Evolutionary conservation across 2,329 filamentous ascomycete genomes (phyloP).

Genomic region (Calonectria montana): DNA sequence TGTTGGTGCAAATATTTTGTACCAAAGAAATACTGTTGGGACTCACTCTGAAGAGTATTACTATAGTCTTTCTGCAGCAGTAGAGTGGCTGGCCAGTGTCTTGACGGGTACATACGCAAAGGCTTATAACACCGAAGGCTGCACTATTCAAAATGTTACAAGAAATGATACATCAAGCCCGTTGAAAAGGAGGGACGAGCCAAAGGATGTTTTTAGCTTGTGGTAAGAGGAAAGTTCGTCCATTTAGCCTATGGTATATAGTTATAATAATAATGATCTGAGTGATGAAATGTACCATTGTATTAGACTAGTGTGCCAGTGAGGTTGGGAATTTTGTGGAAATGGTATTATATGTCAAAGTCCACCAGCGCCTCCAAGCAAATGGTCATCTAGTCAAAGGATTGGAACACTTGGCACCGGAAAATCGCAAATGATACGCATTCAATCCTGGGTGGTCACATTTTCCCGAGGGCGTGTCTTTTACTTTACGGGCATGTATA

Average conservation of each 20-base stretch:
- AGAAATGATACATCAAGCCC: constrained; percentile 26
- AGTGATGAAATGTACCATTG: background rate
- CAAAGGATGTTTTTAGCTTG: constrained; percentile 24
- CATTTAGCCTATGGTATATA: background rate
- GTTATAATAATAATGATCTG: background rate
- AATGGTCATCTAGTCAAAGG: too few species aligned
- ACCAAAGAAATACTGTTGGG: constrained; percentile 36
- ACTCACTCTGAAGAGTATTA: constrained; percentile 26
- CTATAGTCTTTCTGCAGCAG: constrained; percentile 13
- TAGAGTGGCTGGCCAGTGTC: constrained; percentile 30
- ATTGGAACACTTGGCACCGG: too few species aligned
- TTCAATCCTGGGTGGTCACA: too few species aligned
- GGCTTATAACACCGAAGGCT: constrained; percentile 29
- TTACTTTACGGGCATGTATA: too few species aligned
- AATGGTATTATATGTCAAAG: too few species aligned
- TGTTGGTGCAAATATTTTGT: constrained; percentile 37
- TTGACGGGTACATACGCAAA: constrained; percentile 26
- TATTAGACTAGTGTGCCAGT: too few species aligned
- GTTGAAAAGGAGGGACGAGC: constrained; percentile 14
- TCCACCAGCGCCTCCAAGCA: too few species aligned
- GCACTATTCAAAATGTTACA: constrained; percentile 36
- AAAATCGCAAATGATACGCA: too few species aligned
- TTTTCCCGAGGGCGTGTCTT: too few species aligned
- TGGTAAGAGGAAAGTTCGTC: constrained; percentile 22
- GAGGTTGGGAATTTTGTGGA: too few species aligned